Evolutionary conservation across 768 basidiomycete species (phyloP).

Genomic region (Kwoniella newhampshirensis): DNA sequence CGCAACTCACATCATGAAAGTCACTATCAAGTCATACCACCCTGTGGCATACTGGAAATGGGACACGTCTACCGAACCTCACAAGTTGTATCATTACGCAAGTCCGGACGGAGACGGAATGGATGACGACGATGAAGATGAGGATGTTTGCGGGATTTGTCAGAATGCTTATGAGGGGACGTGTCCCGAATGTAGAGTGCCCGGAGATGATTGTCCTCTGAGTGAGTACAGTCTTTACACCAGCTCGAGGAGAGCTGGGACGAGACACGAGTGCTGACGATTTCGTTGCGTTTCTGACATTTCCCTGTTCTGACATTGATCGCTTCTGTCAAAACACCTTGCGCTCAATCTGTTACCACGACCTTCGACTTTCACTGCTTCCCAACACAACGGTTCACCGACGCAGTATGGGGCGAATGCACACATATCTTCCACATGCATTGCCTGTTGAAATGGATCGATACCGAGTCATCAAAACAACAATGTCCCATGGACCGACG

Average conservation of each 20-base stretch:
- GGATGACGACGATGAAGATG: constrained; percentile 44
- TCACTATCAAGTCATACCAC: constrained; percentile 44
- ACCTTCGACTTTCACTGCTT: constrained; percentile 1
- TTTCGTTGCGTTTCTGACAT: background rate
- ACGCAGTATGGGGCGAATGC: constrained; percentile 97
- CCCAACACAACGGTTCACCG: background rate
- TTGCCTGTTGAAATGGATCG: constrained; percentile 94
- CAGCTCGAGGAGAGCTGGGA: background rate
- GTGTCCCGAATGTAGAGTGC: constrained; percentile 93
- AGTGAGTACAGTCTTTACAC: constrained; percentile 60
- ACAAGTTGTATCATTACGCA: constrained; percentile 39
- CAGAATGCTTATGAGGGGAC: constrained; percentile 72
- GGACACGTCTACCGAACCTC: constrained; percentile 47
- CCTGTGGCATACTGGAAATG: constrained; percentile 53
- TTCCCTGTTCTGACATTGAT: background rate
- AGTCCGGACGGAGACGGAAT: constrained; percentile 1
- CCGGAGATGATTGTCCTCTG: constrained; percentile 91
- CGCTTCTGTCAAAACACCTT: background rate
- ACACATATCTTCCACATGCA: constrained; percentile 99
- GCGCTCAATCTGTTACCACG: background rate
- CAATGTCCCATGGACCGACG: constrained; percentile 99
- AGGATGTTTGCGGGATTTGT: constrained; percentile 49
- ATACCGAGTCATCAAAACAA: constrained; percentile 80
- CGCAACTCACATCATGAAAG: constrained; percentile 51
- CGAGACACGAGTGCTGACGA: background rate